A percentile compares a stretch with the other conserved stretches of the same genome.
Conservation (phyloP, 139 green algal species). For the Micractinium sp. region DNA sequence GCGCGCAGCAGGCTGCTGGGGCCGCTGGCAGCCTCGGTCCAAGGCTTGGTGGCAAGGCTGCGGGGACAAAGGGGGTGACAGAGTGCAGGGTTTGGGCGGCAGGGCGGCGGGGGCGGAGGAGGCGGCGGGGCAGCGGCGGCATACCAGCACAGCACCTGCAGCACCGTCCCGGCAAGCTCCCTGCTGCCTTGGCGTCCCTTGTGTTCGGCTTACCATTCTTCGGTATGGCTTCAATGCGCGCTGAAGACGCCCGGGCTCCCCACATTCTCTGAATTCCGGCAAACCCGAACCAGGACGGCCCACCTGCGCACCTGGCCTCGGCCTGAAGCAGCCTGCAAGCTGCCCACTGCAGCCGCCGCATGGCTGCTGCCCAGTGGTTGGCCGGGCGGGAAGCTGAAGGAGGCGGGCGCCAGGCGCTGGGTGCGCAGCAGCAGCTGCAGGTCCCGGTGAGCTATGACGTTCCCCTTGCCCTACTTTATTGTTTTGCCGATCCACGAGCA, state of each 20-base stretch:
- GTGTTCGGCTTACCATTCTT: too few species aligned
- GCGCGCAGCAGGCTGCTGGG: background rate
- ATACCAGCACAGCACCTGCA: too few species aligned
- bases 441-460: too few species aligned
- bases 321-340: background rate
- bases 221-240: too few species aligned
- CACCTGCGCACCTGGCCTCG: background rate
- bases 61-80: background rate
- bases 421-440: background rate
- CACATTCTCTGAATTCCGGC: background rate
- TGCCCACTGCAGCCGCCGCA: conserved; percentile 7
- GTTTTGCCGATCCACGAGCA: too few species aligned
- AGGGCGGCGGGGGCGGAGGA: background rate
- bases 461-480: too few species aligned
- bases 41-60: background rate
- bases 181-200: background rate
- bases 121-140: background rate
- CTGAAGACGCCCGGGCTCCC: background rate
- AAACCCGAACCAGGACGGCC: background rate
- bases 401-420: background rate
- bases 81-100: background rate
- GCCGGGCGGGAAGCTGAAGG: too few species aligned
- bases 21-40: background rate
- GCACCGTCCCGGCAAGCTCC: background rate
- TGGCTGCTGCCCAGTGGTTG: background rate